Conservation (phyloP, 257 asterid genomes). For the Solanum microdontum region DNA sequence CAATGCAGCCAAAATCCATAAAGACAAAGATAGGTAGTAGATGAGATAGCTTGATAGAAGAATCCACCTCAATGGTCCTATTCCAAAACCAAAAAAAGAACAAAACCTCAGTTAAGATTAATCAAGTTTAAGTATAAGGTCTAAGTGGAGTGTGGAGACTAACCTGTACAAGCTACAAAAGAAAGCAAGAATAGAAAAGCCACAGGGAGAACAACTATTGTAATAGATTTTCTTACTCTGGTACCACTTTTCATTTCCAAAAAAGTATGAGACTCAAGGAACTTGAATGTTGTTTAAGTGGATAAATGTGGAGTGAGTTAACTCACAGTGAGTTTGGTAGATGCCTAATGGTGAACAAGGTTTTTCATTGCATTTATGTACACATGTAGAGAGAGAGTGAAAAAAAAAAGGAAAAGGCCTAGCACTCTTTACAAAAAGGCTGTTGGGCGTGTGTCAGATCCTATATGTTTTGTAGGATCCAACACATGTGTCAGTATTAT, state of each 20-base stretch:
- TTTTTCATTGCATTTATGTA: background rate
- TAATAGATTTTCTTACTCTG: background rate
- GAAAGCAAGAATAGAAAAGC: background rate
- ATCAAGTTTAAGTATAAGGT: background rate
- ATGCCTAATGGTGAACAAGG: background rate
- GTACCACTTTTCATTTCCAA: background rate
- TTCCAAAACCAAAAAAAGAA: background rate
- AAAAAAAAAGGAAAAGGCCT: too few relatives aligned
- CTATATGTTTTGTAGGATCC: background rate
- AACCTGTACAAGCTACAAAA: conserved; percentile 4
- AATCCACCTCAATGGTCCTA: conserved; percentile 7
- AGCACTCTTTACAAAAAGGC: background rate
- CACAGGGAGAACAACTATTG: background rate
- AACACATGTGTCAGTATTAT: background rate
- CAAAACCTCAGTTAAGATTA: background rate
- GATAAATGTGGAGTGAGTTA: background rate
- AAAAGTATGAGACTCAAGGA: background rate
- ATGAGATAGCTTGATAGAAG: conserved; percentile 11
- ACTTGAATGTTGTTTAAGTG: background rate
- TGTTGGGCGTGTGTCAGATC: background rate
- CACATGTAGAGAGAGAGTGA: background rate
- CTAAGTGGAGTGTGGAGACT: background rate
- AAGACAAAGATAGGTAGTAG: conserved; percentile 1
- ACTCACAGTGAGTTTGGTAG: background rate
- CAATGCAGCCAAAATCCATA: conserved; percentile 11